phyloP scores from a whole-genome alignment of 2,329 filamentous ascomycete genomes.

The Penicillium sp. region DNA sequence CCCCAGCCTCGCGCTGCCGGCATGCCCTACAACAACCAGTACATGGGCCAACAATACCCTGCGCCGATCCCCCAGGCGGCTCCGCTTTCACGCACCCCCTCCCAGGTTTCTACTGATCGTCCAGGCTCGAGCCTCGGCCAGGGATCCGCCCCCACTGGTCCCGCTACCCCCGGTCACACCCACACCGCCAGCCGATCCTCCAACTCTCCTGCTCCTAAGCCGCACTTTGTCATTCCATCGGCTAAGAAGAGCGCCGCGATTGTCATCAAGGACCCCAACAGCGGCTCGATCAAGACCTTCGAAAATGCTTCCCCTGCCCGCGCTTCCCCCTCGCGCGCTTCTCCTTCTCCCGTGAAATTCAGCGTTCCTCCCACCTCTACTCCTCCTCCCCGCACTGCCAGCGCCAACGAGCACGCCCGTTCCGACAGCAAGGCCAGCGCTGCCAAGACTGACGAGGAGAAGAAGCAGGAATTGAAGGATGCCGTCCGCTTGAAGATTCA shows the following conservation, averaged over 20 bases:
- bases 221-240: conserved; percentile 64
- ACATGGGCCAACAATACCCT: conserved; percentile 24
- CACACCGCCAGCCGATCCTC: conserved; percentile 59
- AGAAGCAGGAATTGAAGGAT: conserved; percentile 72
- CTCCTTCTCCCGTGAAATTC: conserved; percentile 59
- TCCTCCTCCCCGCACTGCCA: conserved; percentile 75
- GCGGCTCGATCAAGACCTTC: conserved; percentile 74
- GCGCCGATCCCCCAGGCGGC: conserved; percentile 58
- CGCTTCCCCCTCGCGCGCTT: conserved; percentile 59
- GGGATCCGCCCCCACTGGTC: conserved; percentile 51
- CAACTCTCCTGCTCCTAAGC: conserved; percentile 60
- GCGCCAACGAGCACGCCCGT: conserved; percentile 66
- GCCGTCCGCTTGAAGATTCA: conserved; percentile 54
- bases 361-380: conserved; percentile 76
- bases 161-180: conserved; percentile 51
- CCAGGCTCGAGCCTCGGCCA: conserved; percentile 63
- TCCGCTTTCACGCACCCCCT: conserved; percentile 79
- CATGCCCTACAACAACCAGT: conserved; percentile 53
- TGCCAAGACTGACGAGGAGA: conserved; percentile 76
- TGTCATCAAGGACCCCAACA: conserved; percentile 79
- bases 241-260: conserved; percentile 73
- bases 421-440: conserved; percentile 65
- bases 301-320: conserved; percentile 58
- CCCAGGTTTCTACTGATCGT: conserved; percentile 72
- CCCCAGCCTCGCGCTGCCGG: conserved; percentile 52